Evolutionary conservation across 495 filamentous ascomycete species (phyloP).

Genomic region (Aspergillus egyptiacus): DNA sequence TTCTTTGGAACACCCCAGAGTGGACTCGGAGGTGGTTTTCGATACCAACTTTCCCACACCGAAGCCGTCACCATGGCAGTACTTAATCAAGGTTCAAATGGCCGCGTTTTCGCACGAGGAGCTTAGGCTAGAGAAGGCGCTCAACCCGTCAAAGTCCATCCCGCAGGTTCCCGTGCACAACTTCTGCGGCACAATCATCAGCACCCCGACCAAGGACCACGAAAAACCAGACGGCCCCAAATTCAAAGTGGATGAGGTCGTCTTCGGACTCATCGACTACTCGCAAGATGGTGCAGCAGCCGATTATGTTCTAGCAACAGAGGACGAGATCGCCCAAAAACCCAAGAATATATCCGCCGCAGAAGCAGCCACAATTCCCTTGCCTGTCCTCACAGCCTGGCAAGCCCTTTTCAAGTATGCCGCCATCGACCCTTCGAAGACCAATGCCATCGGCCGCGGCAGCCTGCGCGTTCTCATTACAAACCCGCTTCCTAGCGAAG

Average conservation of each 20-base stretch:
- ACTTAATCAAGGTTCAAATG: slow-evolving; percentile 54
- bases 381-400: slow-evolving; percentile 51
- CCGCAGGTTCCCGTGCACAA: slow-evolving; percentile 53
- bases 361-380: slow-evolving; percentile 48
- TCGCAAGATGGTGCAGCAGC: slow-evolving; percentile 46
- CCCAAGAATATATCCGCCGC: slow-evolving; percentile 42
- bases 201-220: slow-evolving; percentile 40
- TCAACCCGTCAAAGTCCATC: slow-evolving; percentile 37
- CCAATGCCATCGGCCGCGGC: neutral
- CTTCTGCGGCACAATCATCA: slow-evolving; percentile 49
- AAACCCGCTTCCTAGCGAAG: slow-evolving; percentile 33
- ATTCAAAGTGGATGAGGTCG: slow-evolving; percentile 47
- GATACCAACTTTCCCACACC: slow-evolving; percentile 37
- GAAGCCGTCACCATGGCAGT: slow-evolving; percentile 38
- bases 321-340: slow-evolving; percentile 45
- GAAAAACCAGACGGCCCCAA: slow-evolving; percentile 24
- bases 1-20: slow-evolving; percentile 10
- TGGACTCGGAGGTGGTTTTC: slow-evolving; percentile 25
- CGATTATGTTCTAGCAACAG: slow-evolving; percentile 45
- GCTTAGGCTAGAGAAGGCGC: slow-evolving; percentile 37
- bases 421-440: slow-evolving; percentile 25
- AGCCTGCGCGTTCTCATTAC: slow-evolving; percentile 31
- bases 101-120: slow-evolving; percentile 54
- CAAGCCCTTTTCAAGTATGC: slow-evolving; percentile 54
- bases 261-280: slow-evolving; percentile 47